Evolutionary conservation across 2,329 filamentous ascomycete species (phyloP), one percentile per base, ranked within the genome.

Genomic region (Hymenoscyphus fructigenus): DNA sequence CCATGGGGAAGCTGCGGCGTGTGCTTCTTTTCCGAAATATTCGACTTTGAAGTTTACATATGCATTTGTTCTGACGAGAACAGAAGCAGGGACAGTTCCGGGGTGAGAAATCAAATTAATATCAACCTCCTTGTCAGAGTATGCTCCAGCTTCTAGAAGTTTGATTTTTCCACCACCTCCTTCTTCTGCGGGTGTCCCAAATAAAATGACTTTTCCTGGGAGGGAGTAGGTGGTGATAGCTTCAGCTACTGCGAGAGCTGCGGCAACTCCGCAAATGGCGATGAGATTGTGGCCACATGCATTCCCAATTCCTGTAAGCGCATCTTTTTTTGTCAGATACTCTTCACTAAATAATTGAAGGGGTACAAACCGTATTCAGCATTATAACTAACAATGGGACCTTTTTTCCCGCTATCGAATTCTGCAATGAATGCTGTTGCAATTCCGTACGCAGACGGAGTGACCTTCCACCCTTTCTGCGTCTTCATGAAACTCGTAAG

Each of bases 41-140:
- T 82, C 81, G 0, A 82, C 83, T 23, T 78, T 79, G 67, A 86
- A 79, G 53, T 78, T 76, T 4, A 76, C 71, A 68, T 82, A 85
- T 5, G 84, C 84, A 3, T 82, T 80, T 0, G 84, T 86, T 1
- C 81, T 78, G 64, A 84, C 81, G 4, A 85, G 76, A 0, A 83
- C 81, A 12, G 76, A 77, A 64, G 84, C 80, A 4, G 74, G 67
- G 28, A 79, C 68, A 5, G 62, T 69, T 23, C 71, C 71, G 36
- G 66, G 78, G 70, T 81, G 78, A 0, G 76, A 73, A 75, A 82
- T 82, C 10, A 82, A 65, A 10, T 74, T 73, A 23, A 74, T 72
- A 59, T 77, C 73, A 55, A 79, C 75, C 34, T 66, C 64, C 32
- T 70, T 41, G 36, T 78, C 75, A 15, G 71, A 69, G 68, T 81